Base-by-base conservation (phyloP, 2,329 filamentous ascomycete species). In the Malbranchea zuffiana region DNA sequence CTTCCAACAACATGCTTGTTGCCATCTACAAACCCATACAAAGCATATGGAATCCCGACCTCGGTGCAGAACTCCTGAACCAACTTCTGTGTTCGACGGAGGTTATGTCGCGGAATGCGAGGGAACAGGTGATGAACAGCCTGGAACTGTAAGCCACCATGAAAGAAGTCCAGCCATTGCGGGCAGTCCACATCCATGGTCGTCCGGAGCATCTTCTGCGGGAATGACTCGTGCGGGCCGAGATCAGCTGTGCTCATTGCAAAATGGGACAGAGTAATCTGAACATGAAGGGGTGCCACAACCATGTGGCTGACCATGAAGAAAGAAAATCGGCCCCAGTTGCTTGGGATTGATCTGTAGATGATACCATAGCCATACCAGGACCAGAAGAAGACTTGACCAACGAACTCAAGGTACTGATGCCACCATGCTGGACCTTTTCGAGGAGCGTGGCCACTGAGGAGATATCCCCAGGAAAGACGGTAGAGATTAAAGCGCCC, bases 131-230 rank as follows among this genome's bases (percentile, higher is more conserved):
- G 85, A 53, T 92, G 84, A 33, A 92, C 79, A 6, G 80, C 84
- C 59, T 93, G 85, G 60, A 92, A 92, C 58, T 93, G 85, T 44
- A 93, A 65, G 3, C 85, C 85, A 16, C 85, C 85, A 50, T 93
- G 85, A 57, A 93, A 73, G 55, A 86, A 93, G 54, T 93, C 85
- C 6, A 93, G 68, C 85, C 85, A 93, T 7, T 72, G 68, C 0
- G 85, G 82, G 53, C 85, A 92, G 54, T 90, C 83, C 13, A 92
- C 78, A 45, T 93, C 85, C 85, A 93, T 93, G 8, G 86, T 93
- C 1, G 86, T 93, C 48, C 86, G 78, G 28, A 94, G 69, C 80
- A 92, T 90, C 58, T 79, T 82, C 60, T 93, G 85, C 1, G 86
- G 76, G 56, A 94, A 94, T 0, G 82, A 90, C 56, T 94, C 86